A percentile compares a stretch with the other conserved stretches of the same genome.
Evolutionary conservation across 768 basidiomycete genomes (phyloP).

Genomic region (Coprinopsis cinerea): DNA sequence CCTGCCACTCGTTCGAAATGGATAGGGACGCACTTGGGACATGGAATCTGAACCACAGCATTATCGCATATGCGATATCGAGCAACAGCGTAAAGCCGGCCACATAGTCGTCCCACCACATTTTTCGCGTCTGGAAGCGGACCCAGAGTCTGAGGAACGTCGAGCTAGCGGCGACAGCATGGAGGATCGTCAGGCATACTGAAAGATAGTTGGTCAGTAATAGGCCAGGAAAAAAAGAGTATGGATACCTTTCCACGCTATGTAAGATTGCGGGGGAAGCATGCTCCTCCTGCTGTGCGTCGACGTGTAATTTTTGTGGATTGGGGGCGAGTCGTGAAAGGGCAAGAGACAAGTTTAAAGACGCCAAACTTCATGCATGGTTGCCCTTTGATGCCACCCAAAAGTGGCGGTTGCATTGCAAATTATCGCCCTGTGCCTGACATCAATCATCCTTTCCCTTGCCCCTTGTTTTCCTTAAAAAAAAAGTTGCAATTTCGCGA

Average conservation of each 20-base stretch:
- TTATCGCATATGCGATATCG: conserved; percentile 10
- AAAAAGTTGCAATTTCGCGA: too few relatives aligned
- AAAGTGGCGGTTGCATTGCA: too few relatives aligned
- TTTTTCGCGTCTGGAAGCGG: conserved; percentile 11
- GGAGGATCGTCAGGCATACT: conserved; percentile 13
- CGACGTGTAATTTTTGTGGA: too few relatives aligned
- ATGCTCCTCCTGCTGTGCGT: conserved; percentile 1
- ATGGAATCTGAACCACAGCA: conserved; percentile 14
- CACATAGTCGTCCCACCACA: conserved; percentile 23
- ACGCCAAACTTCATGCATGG: too few relatives aligned
- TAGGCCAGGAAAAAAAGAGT: conserved; percentile 9
- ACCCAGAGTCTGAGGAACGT: conserved; percentile 16
- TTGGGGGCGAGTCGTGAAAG: too few relatives aligned
- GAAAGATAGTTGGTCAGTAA: conserved; percentile 7
- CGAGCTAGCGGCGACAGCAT: conserved; percentile 13
- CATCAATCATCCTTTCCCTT: too few relatives aligned
- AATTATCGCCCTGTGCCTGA: too few relatives aligned
- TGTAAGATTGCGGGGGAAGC: conserved; percentile 4
- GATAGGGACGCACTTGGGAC: not conserved
- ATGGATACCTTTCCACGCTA: conserved; percentile 9
- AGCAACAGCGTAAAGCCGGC: conserved; percentile 13
- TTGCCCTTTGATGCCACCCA: too few relatives aligned
- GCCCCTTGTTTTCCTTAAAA: too few relatives aligned
- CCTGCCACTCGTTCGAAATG: not conserved
- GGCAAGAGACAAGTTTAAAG: too few relatives aligned